phyloP scores from a whole-genome alignment of 768 basidiomycete species.

The Kwoniella sp. region DNA sequence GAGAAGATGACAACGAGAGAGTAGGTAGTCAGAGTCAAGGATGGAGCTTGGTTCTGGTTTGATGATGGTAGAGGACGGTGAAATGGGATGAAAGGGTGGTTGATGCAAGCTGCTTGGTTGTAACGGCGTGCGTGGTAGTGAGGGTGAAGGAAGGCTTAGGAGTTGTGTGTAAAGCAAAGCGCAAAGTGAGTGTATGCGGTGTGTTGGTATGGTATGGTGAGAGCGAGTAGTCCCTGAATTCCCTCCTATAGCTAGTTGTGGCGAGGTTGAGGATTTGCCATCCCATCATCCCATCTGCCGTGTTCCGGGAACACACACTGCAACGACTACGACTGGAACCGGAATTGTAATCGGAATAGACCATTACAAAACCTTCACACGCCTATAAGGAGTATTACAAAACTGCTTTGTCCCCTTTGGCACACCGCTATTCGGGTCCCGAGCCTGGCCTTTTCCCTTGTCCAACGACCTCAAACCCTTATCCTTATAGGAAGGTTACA shows the following conservation, averaged over 20 bases:
- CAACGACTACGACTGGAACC: neutral
- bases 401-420: neutral
- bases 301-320: too few relatives aligned
- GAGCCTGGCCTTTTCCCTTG: too few relatives aligned
- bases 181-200: neutral
- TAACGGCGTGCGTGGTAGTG: neutral
- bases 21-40: too few relatives aligned
- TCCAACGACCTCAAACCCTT: too few relatives aligned
- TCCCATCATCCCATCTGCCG: too few relatives aligned
- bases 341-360: neutral
- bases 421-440: neutral
- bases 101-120: neutral
- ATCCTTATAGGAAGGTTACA: neutral
- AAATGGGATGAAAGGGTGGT: neutral
- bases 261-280: too few relatives aligned
- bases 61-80: neutral
- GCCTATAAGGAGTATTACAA: neutral
- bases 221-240: too few relatives aligned
- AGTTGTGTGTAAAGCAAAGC: neutral
- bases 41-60: neutral
- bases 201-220: neutral
- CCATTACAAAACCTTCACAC: neutral
- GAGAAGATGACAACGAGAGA: neutral
- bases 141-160: neutral
- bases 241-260: too few relatives aligned